Evolutionary conservation across 805 yeast genomes (phyloP).

Genomic region (Saccharomycopsis selenospora): DNA sequence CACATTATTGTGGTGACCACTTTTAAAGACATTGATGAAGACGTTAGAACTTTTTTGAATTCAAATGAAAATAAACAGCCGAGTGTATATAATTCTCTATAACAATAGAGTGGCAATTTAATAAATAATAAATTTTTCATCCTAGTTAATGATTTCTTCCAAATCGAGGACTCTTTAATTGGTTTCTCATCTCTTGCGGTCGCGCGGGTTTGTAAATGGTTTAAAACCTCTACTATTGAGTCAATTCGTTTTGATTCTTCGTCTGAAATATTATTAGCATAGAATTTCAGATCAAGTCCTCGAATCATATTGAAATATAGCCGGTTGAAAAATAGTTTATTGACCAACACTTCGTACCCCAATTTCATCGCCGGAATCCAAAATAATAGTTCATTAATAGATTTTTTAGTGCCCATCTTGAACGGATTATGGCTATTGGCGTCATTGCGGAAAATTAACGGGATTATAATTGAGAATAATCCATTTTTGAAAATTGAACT

Average conservation of each 20-base stretch:
- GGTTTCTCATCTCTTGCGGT: neutral
- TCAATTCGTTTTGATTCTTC: conserved; percentile 31
- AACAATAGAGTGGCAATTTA: no score
- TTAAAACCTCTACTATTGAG: conserved; percentile 18
- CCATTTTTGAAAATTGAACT: neutral
- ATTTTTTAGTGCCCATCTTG: no score
- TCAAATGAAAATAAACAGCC: neutral
- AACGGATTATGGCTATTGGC: no score
- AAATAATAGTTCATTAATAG: conserved; percentile 22
- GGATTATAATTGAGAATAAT: conserved; percentile 22
- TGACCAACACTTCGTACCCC: conserved; percentile 22
- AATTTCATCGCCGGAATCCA: conserved; percentile 17
- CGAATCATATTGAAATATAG: conserved; percentile 31
- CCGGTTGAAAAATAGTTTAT: conserved; percentile 28
- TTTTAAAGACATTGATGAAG: no score
- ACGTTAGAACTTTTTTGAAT: no score
- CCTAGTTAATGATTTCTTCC: no score
- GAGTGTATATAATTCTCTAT: no score
- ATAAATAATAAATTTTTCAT: no score
- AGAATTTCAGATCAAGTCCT: conserved; percentile 30
- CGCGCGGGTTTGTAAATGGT: neutral
- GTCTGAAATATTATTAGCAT: conserved; percentile 29
- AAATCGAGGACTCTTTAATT: no score
- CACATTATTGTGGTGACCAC: conserved; percentile 29
- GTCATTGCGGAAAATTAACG: no score